These are phyloP conservation scores for Ephemerocybe angulata DNA, from an alignment of 768 basidiomycete species.

Conservation along the genomic window DNA sequence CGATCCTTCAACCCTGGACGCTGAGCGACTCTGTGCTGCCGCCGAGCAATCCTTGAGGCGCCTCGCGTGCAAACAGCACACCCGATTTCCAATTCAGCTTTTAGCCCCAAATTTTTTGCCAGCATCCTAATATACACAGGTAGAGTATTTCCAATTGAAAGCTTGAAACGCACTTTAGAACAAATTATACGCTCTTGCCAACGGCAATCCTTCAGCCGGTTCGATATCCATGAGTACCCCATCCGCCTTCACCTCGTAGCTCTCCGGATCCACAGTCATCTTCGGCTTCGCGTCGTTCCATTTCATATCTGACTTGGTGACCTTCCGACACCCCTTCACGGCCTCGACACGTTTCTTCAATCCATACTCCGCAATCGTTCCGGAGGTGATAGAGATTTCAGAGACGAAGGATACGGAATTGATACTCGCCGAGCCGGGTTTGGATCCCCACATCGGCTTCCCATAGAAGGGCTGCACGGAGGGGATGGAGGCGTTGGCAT, in stretches of 20 bases:
- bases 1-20: too few species aligned
- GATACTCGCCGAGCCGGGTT: conserved; percentile 72
- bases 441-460: conserved; percentile 91
- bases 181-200: conserved; percentile 73
- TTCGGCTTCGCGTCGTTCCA: conserved; percentile 79
- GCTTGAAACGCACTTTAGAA: conserved; percentile 45
- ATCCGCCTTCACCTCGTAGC: conserved; percentile 81
- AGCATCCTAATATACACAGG: too few species aligned
- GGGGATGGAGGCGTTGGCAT: conserved; percentile 94
- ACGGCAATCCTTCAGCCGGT: conserved; percentile 66
- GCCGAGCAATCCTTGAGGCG: too few species aligned
- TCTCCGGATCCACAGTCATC: conserved; percentile 91
- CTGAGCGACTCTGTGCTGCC: too few species aligned
- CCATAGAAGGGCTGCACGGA: conserved; percentile 87
- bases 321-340: conserved; percentile 68
- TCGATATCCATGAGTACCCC: conserved; percentile 71
- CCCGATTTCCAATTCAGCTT: too few species aligned
- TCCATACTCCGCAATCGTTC: conserved; percentile 59
- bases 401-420: conserved; percentile 90
- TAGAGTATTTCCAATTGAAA: too few species aligned
- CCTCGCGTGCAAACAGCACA: too few species aligned
- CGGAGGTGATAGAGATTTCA: conserved; percentile 34
- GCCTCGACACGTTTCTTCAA: conserved; percentile 50
- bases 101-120: too few species aligned
- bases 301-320: conserved; percentile 91